These are phyloP conservation scores for Boletus rufocinnamomeus DNA, from an alignment of 768 basidiomycete genomes.

Conservation along the genomic window DNA sequence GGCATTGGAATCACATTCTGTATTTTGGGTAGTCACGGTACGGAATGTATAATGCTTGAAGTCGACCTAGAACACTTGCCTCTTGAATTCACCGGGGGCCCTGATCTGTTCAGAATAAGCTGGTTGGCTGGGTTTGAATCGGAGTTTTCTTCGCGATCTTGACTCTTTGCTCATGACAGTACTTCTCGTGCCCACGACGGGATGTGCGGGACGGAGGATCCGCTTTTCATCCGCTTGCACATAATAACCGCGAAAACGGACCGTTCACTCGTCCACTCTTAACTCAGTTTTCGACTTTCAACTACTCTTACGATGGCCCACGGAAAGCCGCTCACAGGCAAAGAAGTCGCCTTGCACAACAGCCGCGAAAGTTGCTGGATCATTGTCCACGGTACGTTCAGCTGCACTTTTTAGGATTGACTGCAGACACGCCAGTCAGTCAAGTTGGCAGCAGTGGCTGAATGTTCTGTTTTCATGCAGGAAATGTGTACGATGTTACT, in stretches of 20 bases:
- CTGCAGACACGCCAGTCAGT: background rate
- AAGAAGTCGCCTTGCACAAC: conserved; percentile 57
- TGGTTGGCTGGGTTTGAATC: background rate
- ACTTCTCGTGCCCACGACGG: conserved; percentile 6
- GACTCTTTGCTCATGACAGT: background rate
- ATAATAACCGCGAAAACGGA: background rate
- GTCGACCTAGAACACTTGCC: conserved; percentile 14
- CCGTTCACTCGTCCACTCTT: background rate
- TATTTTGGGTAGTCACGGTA: background rate
- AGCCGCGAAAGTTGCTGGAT: conserved; percentile 74
- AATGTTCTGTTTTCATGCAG: conserved; percentile 35
- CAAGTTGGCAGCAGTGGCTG: background rate
- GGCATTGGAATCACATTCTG: conserved; percentile 5
- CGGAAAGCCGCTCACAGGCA: conserved; percentile 39
- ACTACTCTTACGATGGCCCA: conserved; percentile 14
- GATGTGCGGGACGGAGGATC: conserved; percentile 9
- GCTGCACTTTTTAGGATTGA: background rate
- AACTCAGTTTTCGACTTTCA: background rate
- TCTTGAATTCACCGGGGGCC: no score
- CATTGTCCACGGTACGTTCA: conserved; percentile 70
- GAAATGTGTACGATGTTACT: conserved; percentile 77
- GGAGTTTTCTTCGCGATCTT: conserved; percentile 3
- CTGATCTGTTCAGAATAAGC: conserved; percentile 1
- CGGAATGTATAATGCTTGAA: background rate
- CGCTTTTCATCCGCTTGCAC: no score